These are phyloP conservation scores for Fusarium dlaminii DNA, from an alignment of 2,329 filamentous ascomycete genomes.

Conservation along the genomic window DNA sequence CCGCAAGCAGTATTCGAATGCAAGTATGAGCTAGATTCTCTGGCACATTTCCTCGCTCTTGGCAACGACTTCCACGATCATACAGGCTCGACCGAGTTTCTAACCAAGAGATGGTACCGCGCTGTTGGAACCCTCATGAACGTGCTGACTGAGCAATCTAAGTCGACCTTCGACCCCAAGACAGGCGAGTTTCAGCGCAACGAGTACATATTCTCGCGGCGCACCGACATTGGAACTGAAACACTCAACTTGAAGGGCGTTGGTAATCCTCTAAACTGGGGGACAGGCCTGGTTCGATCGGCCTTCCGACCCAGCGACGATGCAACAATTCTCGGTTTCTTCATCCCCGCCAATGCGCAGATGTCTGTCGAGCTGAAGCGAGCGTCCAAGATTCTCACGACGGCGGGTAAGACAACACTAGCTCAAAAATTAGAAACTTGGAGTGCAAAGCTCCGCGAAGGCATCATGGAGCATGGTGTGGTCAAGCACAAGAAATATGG, in stretches of 20 bases:
- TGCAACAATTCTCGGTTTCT: constrained; percentile 91
- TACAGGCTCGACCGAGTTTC: constrained; percentile 79
- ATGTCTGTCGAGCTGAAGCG: constrained; percentile 89
- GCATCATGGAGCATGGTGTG: constrained; percentile 86
- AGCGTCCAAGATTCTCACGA: constrained; percentile 74
- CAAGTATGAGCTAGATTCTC: constrained; percentile 97
- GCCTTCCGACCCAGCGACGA: constrained; percentile 97
- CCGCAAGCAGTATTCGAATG: constrained; percentile 91
- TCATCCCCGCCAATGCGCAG: constrained; percentile 96
- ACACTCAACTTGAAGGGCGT: constrained; percentile 83
- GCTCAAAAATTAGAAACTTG: constrained; percentile 66
- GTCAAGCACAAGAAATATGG: constrained; percentile 79
- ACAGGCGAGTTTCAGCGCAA: constrained; percentile 74
- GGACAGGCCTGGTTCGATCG: constrained; percentile 86
- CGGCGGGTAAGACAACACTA: constrained; percentile 63
- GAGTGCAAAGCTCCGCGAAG: constrained; percentile 73
- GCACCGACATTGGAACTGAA: constrained; percentile 85
- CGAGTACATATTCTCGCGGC: constrained; percentile 86
- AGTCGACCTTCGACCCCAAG: constrained; percentile 79
- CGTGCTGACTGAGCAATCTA: constrained; percentile 81
- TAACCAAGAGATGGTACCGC: constrained; percentile 80
- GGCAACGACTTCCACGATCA: constrained; percentile 87
- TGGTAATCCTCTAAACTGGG: constrained; percentile 89
- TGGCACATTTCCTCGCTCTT: constrained; percentile 89
- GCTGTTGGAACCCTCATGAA: constrained; percentile 79